These are phyloP conservation scores for Ceratocystis papillata DNA, from an alignment of 2,329 filamentous ascomycete genomes.

Conservation along the genomic window DNA sequence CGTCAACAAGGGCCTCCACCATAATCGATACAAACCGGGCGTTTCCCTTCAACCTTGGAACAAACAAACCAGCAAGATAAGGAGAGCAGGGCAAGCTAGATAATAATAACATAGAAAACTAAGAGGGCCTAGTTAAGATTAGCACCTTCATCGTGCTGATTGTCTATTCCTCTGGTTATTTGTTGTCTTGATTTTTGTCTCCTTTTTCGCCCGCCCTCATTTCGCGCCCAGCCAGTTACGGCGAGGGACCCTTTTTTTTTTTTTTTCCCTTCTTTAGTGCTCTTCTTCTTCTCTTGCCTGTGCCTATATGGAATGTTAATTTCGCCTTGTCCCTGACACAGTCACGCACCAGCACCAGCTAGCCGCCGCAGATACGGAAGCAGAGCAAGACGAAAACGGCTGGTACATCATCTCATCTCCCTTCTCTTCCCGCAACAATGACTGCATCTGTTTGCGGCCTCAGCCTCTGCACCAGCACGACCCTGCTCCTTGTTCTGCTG, in stretches of 20 bases:
- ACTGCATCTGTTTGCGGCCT: background rate
- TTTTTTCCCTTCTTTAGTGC: background rate
- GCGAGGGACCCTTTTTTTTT: constrained; percentile 4
- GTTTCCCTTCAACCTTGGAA: background rate
- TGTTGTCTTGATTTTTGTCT: constrained; percentile 6
- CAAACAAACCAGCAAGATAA: background rate
- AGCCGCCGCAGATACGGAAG: background rate
- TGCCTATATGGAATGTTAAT: background rate
- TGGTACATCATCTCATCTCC: background rate
- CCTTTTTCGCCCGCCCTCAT: constrained; percentile 8
- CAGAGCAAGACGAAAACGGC: background rate
- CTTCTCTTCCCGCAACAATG: background rate
- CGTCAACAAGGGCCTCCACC: background rate
- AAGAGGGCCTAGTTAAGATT: constrained; percentile 4
- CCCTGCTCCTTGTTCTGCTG: constrained; percentile 9
- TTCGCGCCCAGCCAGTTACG: constrained; percentile 4
- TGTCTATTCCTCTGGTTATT: background rate
- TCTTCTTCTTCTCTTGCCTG: background rate
- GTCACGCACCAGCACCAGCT: background rate
- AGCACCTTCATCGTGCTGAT: background rate
- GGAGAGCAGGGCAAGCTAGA: background rate
- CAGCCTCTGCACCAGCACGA: background rate
- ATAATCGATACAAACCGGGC: background rate
- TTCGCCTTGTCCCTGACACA: background rate
- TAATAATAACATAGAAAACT: background rate